These are phyloP conservation scores for Russula earlei DNA, from an alignment of 768 basidiomycete genomes.

Conservation along the genomic window DNA sequence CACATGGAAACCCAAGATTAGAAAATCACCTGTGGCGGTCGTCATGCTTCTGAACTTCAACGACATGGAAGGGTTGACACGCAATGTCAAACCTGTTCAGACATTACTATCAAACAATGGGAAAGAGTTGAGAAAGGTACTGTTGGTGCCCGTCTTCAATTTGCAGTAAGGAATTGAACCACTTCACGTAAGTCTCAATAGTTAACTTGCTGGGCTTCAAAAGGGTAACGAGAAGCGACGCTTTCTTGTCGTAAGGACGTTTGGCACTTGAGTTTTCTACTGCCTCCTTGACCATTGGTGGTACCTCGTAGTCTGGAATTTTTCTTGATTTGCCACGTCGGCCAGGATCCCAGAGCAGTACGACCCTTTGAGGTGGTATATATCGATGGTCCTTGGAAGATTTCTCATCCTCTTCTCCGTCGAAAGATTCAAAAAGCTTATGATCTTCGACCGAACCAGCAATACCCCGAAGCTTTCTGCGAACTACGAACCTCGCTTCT, in stretches of 20 bases:
- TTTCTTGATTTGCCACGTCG: neutral
- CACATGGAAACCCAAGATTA: neutral
- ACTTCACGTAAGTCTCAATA: constrained; percentile 3
- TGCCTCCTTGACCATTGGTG: neutral
- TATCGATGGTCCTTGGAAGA: neutral
- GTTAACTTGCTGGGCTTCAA: neutral
- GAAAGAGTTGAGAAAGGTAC: constrained; percentile 26
- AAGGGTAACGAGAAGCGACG: neutral
- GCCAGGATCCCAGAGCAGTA: neutral
- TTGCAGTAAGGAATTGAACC: constrained; percentile 6
- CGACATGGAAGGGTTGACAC: neutral
- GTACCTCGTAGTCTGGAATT: constrained; percentile 5
- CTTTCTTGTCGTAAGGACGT: neutral
- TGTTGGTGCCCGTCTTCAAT: constrained; percentile 37
- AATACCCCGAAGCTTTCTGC: neutral
- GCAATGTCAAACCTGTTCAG: neutral
- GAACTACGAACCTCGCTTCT: neutral
- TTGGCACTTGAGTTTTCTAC: neutral
- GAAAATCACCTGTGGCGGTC: neutral
- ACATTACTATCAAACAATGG: constrained; percentile 28
- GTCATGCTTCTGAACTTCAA: neutral
- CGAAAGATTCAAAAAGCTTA: neutral
- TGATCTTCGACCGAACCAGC: constrained; percentile 10
- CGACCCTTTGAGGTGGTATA: neutral
- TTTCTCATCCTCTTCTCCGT: neutral